A percentile compares a stretch with the other conserved stretches of the same genome.
Conservation (phyloP, 805 yeast species). For the Metschnikowia amazonensis region DNA sequence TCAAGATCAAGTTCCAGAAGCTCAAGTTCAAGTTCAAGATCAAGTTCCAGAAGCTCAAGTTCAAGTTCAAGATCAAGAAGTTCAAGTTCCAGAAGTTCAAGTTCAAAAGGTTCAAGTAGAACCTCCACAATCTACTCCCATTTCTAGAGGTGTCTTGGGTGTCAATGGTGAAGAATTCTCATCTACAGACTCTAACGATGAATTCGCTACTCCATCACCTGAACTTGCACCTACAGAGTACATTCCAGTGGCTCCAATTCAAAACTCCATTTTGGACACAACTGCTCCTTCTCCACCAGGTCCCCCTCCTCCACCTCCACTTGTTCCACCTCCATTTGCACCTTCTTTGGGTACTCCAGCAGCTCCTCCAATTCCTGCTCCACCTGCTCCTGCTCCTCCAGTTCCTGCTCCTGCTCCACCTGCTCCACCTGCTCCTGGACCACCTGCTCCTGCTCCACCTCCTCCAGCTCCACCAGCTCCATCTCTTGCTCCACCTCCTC, state of each 20-base stretch:
- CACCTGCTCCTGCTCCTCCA: conserved; percentile 13
- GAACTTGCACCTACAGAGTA: conserved; percentile 9
- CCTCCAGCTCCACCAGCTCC: background rate
- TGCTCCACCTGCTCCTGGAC: conserved; percentile 10
- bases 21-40: background rate
- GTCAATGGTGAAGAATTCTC: conserved; percentile 4
- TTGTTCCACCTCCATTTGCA: conserved; percentile 9
- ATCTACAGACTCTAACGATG: conserved; percentile 14
- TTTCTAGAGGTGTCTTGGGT: background rate
- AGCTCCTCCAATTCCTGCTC: background rate
- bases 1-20: background rate
- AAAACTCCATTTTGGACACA: conserved; percentile 2
- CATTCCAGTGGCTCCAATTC: conserved; percentile 10
- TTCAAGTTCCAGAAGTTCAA: background rate
- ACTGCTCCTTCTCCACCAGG: conserved; percentile 2
- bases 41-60: background rate
- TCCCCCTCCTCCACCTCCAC: background rate
- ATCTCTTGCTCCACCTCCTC: background rate
- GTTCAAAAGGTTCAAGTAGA: no score
- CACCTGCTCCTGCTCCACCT: background rate
- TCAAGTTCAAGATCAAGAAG: conserved; percentile 1
- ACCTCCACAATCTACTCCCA: no score
- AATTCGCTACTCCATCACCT: conserved; percentile 18
- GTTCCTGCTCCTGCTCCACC: conserved; percentile 10
- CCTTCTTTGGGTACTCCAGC: background rate